Evolutionary conservation across 352 stramenopile genomes (phyloP), one percentile per base, ranked within the genome.

Genomic region (Pythium monospermum): DNA sequence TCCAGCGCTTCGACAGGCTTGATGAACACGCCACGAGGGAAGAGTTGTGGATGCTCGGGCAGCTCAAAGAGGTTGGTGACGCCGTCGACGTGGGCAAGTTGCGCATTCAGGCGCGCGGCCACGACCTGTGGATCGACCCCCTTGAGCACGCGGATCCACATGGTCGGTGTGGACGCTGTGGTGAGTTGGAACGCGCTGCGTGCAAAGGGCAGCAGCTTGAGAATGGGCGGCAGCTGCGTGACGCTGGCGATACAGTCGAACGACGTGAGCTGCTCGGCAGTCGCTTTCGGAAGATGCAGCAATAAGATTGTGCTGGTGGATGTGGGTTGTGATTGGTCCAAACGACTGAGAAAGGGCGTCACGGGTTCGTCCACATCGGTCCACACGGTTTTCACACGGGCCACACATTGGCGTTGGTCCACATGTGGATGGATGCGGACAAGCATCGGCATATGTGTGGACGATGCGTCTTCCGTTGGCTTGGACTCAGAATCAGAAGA

Each of bases 201-300:
- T 0, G 53, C 53, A 6, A 93, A 85, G 11, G 82, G 82, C 62
- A 83, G 69, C 18, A 93, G 57, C 55, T 91, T 93, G 42, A 89
- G 54, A 36, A 92, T 68, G 22, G 63, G 35, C 6, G 53, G 53
- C 44, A 61, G 11, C 45, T 61, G 36, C 2, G 36, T 21, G 16
- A 55, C 44, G 52, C 36, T 53, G 26, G 40, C 8, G 11, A 59
- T 44, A 26, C 52, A 59, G 35, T 37, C 25, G 2, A 59, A 28
- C 8, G 19, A 25, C 12, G 23, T 42, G 26, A 59, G 74, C 8
- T 59, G 43, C 5, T 61, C 49, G 3, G 66, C 66, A 4, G 71
- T 26, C 3, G 50, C 30, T 31, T 56, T 36, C 8, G 75, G 61
- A 4, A 79, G 49, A 49, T 89, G 76, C 21, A 91, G 52, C 18